Conservation (phyloP, 352 stramenopile genomes). For the Pythium pyrilobum region DNA sequence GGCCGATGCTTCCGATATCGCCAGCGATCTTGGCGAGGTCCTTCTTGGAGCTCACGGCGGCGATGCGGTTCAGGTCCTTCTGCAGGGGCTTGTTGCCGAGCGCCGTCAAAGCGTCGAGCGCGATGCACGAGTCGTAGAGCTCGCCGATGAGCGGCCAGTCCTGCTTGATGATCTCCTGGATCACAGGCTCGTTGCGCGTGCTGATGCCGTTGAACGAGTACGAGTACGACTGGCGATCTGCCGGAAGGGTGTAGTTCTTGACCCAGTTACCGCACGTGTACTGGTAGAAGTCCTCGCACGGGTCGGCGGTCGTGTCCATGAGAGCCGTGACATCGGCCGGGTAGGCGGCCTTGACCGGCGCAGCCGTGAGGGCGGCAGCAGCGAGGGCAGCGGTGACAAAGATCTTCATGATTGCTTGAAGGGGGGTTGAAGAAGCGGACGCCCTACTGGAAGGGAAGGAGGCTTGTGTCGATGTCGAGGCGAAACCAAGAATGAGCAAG, state of each 20-base stretch:
- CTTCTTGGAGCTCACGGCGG: slow-evolving; percentile 1
- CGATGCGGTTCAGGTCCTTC: background rate
- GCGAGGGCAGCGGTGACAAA: slow-evolving; percentile 5
- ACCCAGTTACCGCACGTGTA: slow-evolving; percentile 44
- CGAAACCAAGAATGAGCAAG: slow-evolving; percentile 10
- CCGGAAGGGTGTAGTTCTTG: slow-evolving; percentile 20
- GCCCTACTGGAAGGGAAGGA: background rate
- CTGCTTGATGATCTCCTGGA: slow-evolving; percentile 22
- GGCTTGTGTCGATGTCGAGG: slow-evolving; percentile 1
- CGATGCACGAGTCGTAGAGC: slow-evolving; percentile 19
- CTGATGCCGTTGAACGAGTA: slow-evolving; percentile 22
- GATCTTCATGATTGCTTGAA: slow-evolving; percentile 2
- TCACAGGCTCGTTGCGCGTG: slow-evolving; percentile 17
- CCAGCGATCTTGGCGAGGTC: slow-evolving; percentile 16
- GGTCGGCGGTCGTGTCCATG: slow-evolving; percentile 38
- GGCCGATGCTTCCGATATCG: slow-evolving; percentile 14
- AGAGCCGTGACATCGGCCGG: slow-evolving; percentile 33
- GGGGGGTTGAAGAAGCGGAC: background rate
- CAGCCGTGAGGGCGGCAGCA: background rate
- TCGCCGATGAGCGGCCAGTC: slow-evolving; percentile 26
- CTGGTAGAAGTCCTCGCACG: slow-evolving; percentile 73
- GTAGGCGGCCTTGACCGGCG: slow-evolving; percentile 16
- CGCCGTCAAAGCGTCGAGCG: background rate
- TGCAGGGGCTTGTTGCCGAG: slow-evolving; percentile 11
- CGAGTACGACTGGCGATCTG: slow-evolving; percentile 17